phyloP scores from a whole-genome alignment of 2,329 filamentous ascomycete genomes.

The Fusarium napiforme region DNA sequence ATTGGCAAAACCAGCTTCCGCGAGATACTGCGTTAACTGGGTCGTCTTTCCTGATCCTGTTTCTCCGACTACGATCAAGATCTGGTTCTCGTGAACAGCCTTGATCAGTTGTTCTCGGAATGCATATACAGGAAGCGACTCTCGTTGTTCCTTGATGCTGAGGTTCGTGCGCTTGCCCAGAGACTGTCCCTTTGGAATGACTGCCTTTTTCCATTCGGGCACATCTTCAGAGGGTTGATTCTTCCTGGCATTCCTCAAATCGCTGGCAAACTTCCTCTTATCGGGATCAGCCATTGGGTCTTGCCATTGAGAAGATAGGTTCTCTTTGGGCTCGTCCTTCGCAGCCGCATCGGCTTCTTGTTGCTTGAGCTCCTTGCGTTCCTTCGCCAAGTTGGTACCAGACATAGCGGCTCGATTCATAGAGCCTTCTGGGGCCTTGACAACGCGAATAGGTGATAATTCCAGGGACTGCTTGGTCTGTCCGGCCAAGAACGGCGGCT shows the following conservation, averaged over 20 bases:
- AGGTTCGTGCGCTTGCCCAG: conserved; percentile 88
- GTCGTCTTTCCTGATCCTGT: conserved; percentile 98
- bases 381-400: conserved; percentile 87
- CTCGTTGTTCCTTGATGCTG: conserved; percentile 94
- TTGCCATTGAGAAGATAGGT: conserved; percentile 92
- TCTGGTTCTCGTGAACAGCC: conserved; percentile 86
- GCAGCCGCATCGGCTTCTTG: conserved; percentile 83
- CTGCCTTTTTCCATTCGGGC: conserved; percentile 92
- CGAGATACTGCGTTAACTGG: conserved; percentile 93
- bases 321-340: conserved; percentile 81
- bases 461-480: conserved; percentile 98
- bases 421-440: conserved; percentile 98
- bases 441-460: conserved; percentile 92
- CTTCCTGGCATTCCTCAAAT: conserved; percentile 76
- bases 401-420: conserved; percentile 97
- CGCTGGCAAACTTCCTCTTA: conserved; percentile 87
- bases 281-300: conserved; percentile 93
- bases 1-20: conserved; percentile 90
- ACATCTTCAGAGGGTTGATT: conserved; percentile 73
- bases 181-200: conserved; percentile 81
- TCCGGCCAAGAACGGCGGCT: conserved; percentile 93
- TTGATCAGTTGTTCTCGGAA: conserved; percentile 90
- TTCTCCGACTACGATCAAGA: conserved; percentile 95
- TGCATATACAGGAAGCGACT: conserved; percentile 87
- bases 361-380: conserved; percentile 87